These are phyloP conservation scores for Puccinia coronata DNA, from an alignment of 1,284 basidiomycete species.

Conservation along the genomic window DNA sequence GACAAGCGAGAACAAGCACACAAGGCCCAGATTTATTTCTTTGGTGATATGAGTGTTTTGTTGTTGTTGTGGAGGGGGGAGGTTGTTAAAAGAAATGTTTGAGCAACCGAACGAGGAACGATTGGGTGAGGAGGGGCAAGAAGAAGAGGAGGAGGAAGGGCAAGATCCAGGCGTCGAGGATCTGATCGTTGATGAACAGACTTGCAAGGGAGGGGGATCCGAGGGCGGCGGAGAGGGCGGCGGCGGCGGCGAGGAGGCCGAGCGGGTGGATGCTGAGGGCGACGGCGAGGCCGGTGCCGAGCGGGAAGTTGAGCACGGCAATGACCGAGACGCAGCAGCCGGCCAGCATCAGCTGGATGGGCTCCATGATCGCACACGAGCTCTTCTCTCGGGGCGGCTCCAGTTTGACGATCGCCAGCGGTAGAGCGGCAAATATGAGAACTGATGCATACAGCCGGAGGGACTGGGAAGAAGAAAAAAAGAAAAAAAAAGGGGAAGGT, in stretches of 20 bases:
- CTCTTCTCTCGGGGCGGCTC: background rate
- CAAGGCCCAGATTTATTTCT: too few species aligned
- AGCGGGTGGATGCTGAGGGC: constrained; percentile 10
- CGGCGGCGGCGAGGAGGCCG: background rate
- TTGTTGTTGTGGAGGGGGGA: too few species aligned
- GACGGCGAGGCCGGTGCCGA: constrained; percentile 20
- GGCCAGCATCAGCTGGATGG: constrained; percentile 26
- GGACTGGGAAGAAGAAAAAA: background rate
- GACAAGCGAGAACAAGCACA: too few species aligned
- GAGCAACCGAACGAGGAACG: constrained; percentile 5
- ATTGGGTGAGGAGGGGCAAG: constrained; percentile 34
- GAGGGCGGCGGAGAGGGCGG: background rate
- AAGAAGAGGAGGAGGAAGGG: constrained; percentile 9
- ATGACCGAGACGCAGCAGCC: constrained; percentile 32
- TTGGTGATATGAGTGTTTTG: too few species aligned
- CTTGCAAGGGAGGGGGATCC: background rate
- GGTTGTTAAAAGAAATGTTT: constrained; percentile 26
- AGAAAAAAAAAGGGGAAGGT: background rate
- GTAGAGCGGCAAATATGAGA: constrained; percentile 10
- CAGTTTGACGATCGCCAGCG: constrained; percentile 1
- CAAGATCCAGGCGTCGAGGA: constrained; percentile 30
- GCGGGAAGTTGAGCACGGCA: constrained; percentile 28
- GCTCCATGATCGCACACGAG: constrained; percentile 25
- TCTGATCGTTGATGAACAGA: constrained; percentile 24
- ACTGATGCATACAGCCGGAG: background rate